Evolutionary conservation across 2,329 filamentous ascomycete genomes (phyloP).

Genomic region (Xylaria sp.): DNA sequence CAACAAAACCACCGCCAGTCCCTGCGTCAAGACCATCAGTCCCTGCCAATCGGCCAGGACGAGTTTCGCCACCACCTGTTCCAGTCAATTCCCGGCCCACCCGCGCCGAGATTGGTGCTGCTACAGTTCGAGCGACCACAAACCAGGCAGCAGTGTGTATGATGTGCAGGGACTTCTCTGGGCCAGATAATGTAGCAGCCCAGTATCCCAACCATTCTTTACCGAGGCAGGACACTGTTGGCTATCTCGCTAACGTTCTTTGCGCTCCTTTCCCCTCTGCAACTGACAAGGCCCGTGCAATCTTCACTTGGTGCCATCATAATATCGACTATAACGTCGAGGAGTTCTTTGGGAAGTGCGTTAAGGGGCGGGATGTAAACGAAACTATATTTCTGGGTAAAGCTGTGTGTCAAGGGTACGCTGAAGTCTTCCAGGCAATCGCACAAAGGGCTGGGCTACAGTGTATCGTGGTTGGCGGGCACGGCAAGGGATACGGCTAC

Average conservation of each 20-base stretch:
- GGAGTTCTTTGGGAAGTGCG: conserved; percentile 75
- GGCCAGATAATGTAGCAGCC: conserved; percentile 76
- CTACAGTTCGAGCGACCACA: conserved; percentile 42
- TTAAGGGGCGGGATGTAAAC: conserved; percentile 71
- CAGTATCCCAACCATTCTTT: conserved; percentile 76
- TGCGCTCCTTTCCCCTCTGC: conserved; percentile 78
- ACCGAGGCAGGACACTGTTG: conserved; percentile 68
- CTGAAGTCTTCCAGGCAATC: conserved; percentile 78
- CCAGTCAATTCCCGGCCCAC: conserved; percentile 60
- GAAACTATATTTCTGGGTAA: conserved; percentile 77
- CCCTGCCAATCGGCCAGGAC: conserved; percentile 39
- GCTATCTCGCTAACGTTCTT: conserved; percentile 77
- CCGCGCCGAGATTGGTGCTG: conserved; percentile 56
- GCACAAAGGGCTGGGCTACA: conserved; percentile 81
- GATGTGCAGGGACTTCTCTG: conserved; percentile 86
- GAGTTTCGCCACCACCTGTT: conserved; percentile 56
- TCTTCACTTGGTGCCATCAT: conserved; percentile 96
- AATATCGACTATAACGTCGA: conserved; percentile 86
- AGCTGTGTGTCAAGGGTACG: conserved; percentile 92
- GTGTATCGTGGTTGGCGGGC: conserved; percentile 73
- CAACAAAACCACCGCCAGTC: conserved; percentile 27
- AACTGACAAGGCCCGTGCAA: conserved; percentile 89
- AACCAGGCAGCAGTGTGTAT: conserved; percentile 61
- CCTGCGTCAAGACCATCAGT: conserved; percentile 28
- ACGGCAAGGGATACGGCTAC: conserved; percentile 87